phyloP scores from a whole-genome alignment of 352 stramenopile species.

The Phytophthora foliorum region DNA sequence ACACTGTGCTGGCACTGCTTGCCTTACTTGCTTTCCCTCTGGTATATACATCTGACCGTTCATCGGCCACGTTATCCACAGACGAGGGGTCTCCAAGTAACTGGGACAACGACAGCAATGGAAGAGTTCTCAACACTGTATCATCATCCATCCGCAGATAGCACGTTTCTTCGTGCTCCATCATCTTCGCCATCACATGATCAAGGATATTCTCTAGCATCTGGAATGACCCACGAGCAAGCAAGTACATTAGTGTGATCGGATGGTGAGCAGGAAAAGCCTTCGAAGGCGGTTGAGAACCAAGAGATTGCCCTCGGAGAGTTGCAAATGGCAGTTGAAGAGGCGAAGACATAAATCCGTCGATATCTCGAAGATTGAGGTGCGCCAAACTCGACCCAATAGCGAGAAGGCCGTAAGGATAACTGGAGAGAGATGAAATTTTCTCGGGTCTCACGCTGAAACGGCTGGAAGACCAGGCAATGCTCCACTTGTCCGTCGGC shows the following conservation, averaged over 20 bases:
- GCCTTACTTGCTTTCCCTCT: constrained; percentile 42
- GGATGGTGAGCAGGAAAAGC: constrained; percentile 61
- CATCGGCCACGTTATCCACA: constrained; percentile 39
- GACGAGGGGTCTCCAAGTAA: constrained; percentile 45
- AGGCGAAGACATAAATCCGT: constrained; percentile 26
- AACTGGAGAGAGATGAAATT: constrained; percentile 62
- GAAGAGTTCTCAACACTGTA: constrained; percentile 52
- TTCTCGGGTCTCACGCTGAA: constrained; percentile 62
- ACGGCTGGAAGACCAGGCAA: constrained; percentile 72
- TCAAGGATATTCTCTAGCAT: constrained; percentile 67
- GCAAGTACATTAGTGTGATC: constrained; percentile 74
- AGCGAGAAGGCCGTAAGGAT: constrained; percentile 57
- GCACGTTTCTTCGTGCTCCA: constrained; percentile 77
- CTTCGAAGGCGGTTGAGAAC: constrained; percentile 27
- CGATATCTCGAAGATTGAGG: constrained; percentile 68
- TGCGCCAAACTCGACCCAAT: constrained; percentile 64
- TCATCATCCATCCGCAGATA: constrained; percentile 83
- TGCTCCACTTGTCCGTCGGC: constrained; percentile 56
- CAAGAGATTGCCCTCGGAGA: constrained; percentile 5
- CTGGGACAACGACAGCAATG: constrained; percentile 60
- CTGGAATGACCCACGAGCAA: constrained; percentile 70
- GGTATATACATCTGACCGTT: constrained; percentile 56
- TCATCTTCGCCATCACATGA: constrained; percentile 65
- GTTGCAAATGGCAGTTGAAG: constrained; percentile 21
- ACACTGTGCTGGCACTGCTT: constrained; percentile 1